A percentile compares a stretch with the other conserved stretches of the same genome.
These are phyloP conservation scores for Acacia pycnantha DNA, from an alignment of 331 rosid species.

Conservation along the genomic window DNA sequence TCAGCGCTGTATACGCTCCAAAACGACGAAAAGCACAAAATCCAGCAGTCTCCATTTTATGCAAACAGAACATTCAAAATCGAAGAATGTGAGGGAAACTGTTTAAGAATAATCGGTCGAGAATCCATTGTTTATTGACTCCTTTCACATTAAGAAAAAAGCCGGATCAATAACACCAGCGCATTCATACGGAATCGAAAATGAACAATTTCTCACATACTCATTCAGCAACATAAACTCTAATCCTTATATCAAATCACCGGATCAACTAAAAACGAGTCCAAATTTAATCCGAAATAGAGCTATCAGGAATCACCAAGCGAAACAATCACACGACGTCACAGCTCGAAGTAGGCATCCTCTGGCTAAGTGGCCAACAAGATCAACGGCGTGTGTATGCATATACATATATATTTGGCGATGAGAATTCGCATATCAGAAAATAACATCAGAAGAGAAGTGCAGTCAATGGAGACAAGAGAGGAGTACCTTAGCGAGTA, in stretches of 20 bases:
- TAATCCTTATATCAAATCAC: background rate
- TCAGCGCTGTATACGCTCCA: background rate
- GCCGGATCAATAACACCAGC: background rate
- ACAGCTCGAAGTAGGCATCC: background rate
- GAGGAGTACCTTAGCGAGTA: constrained; percentile 39
- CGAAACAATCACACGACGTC: background rate
- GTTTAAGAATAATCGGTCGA: background rate
- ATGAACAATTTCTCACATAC: background rate
- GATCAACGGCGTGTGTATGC: background rate
- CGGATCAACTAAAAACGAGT: background rate
- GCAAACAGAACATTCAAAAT: background rate
- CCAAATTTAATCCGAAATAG: no score
- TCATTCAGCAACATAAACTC: background rate
- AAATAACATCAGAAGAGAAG: background rate
- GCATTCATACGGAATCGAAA: background rate
- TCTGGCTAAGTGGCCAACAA: background rate
- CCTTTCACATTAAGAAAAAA: background rate
- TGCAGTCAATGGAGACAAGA: background rate
- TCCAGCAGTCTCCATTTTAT: background rate
- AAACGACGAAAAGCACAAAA: background rate
- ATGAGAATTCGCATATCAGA: background rate
- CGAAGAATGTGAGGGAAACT: background rate
- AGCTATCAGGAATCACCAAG: no score
- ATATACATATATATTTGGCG: background rate
- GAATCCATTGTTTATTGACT: background rate